Conservation (phyloP, 805 yeast species). For the Metschnikowia bowlesiae region DNA sequence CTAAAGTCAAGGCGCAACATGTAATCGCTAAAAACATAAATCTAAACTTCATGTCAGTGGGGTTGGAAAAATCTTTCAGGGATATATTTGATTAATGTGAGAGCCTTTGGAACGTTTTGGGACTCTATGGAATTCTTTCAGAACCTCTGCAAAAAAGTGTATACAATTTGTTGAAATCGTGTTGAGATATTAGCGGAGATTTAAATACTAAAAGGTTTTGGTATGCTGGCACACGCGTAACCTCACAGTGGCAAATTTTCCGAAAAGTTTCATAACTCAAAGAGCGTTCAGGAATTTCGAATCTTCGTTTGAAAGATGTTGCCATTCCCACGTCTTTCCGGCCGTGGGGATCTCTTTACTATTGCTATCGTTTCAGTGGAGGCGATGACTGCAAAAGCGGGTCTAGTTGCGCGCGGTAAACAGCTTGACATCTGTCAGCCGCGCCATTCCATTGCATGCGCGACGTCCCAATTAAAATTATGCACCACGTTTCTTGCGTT, state of each 20-base stretch:
- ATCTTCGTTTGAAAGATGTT: too few relatives aligned
- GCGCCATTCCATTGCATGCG: neutral
- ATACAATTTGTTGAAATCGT: neutral
- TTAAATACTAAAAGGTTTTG: neutral
- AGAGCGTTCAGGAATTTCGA: neutral
- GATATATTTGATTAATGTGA: too few relatives aligned
- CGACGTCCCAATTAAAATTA: conserved; percentile 1
- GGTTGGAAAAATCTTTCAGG: neutral
- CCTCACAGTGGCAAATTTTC: neutral
- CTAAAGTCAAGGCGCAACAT: neutral
- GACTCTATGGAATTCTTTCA: too few relatives aligned
- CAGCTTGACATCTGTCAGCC: neutral
- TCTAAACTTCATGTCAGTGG: neutral
- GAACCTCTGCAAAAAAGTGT: too few relatives aligned
- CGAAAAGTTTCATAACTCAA: neutral
- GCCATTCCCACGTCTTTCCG: too few relatives aligned
- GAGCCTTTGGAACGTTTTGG: too few relatives aligned
- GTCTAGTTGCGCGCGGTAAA: neutral
- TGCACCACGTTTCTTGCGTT: conserved; percentile 4
- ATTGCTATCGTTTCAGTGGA: neutral
- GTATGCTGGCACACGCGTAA: neutral
- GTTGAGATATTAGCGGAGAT: neutral
- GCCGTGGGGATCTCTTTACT: neutral
- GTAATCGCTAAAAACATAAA: neutral
- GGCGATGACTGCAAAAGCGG: neutral